These are phyloP conservation scores for Fusarium pininemorale DNA, from an alignment of 2,329 filamentous ascomycete genomes.

Conservation along the genomic window DNA sequence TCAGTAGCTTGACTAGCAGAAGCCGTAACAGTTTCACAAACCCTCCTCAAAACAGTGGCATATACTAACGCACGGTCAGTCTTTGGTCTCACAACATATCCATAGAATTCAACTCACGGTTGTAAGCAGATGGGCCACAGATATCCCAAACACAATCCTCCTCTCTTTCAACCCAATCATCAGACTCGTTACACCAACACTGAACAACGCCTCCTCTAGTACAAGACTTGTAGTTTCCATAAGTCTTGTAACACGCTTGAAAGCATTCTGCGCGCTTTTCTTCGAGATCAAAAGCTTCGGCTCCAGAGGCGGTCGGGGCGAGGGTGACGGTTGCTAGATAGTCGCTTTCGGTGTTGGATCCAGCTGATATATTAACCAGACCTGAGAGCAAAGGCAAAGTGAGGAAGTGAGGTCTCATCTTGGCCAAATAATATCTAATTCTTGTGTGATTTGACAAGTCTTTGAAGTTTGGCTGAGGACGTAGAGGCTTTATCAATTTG, in stretches of 20 bases:
- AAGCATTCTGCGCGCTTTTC: conserved; percentile 4
- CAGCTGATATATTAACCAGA: neutral
- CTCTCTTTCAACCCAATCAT: conserved; percentile 13
- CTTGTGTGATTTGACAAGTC: accelerated
- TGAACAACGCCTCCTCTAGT: neutral
- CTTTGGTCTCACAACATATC: accelerated
- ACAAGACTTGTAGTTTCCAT: conserved; percentile 1
- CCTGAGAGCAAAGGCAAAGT: neutral
- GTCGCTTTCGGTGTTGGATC: neutral
- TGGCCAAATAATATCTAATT: accelerated
- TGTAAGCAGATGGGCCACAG: conserved; percentile 14
- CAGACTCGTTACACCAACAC: conserved; percentile 10
- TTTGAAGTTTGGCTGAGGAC: accelerated
- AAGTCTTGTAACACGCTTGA: conserved; percentile 4
- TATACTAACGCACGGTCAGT: neutral
- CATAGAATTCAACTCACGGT: neutral
- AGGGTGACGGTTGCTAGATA: neutral
- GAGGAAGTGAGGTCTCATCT: accelerated
- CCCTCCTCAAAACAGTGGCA: neutral
- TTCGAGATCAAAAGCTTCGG: neutral
- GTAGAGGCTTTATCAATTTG: neutral
- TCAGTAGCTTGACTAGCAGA: neutral
- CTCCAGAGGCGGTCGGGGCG: neutral
- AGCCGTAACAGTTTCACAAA: neutral
- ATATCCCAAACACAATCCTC: conserved; percentile 10